These are phyloP conservation scores for maize (Zea mays) DNA, from an alignment of 176 grass and related monocot species.

Conservation along the genomic window Zm-B73-REFERENCE-NAM-5.0 NC_050096.1:224508001-224508500, in stretches of 20 bases:
- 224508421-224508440: conserved; percentile 88
- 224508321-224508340: background rate
- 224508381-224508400: conserved; percentile 68
- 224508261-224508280: background rate
- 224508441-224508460: conserved; percentile 82
- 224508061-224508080: no score
- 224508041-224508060: background rate
- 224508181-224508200: no score
- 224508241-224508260: background rate
- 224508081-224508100: no score
- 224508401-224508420: conserved; percentile 78
- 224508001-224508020: background rate
- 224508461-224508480: conserved; percentile 70
- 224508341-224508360: background rate
- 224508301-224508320: conserved; percentile 1
- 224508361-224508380: background rate
- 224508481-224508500: conserved; percentile 86
- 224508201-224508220: no score
- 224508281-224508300: background rate
- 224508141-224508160: no score
- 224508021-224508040: background rate
- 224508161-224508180: no score
- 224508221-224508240: no score
- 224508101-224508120: no score
- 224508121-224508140: no score